Percentiles rank a stretch among this genome's conserved stretches.
phyloP scores from a whole-genome alignment of 108 stramenopile species.

The Bacterosira constricta region DNA sequence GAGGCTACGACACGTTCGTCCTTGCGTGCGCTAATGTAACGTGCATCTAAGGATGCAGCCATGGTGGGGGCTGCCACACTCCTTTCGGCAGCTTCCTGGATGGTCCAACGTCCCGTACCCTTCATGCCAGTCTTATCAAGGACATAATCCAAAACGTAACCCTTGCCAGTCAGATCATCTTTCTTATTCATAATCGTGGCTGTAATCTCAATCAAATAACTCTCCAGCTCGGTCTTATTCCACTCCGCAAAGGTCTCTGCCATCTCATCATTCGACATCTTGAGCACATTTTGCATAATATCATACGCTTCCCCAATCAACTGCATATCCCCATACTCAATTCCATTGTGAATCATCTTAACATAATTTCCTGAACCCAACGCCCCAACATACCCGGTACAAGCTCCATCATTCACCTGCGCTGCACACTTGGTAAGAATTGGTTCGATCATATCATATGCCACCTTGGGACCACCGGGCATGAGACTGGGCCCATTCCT shows the following conservation, averaged over 20 bases:
- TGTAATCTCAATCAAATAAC: slow-evolving; percentile 98
- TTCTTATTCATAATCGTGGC: slow-evolving; percentile 88
- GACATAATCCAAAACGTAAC: slow-evolving; percentile 89
- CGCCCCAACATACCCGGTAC: slow-evolving; percentile 95
- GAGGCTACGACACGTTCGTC: slow-evolving; percentile 89
- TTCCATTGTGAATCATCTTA: slow-evolving; percentile 99
- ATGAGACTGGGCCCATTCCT: slow-evolving; percentile 97
- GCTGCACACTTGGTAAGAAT: slow-evolving; percentile 95
- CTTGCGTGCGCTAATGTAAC: slow-evolving; percentile 93
- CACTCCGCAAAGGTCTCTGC: slow-evolving; percentile 88
- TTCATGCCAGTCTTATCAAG: slow-evolving; percentile 99
- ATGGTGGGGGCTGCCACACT: slow-evolving; percentile 96
- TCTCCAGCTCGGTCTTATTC: slow-evolving; percentile 90
- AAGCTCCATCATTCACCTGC: slow-evolving; percentile 90
- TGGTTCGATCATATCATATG: slow-evolving; percentile 93
- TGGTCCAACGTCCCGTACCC: slow-evolving; percentile 98
- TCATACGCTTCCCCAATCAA: slow-evolving; percentile 98
- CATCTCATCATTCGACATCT: slow-evolving; percentile 94
- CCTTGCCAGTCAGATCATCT: slow-evolving; percentile 77
- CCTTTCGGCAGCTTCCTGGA: slow-evolving; percentile 98
- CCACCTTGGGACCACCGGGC: slow-evolving; percentile 97
- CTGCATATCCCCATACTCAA: slow-evolving; percentile 99
- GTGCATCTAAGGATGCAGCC: slow-evolving; percentile 93
- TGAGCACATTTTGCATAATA: slow-evolving; percentile 81
- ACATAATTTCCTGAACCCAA: slow-evolving; percentile 96